Conservation (phyloP, 306 rosid genomes). For the Datisca glomerata region DNA sequence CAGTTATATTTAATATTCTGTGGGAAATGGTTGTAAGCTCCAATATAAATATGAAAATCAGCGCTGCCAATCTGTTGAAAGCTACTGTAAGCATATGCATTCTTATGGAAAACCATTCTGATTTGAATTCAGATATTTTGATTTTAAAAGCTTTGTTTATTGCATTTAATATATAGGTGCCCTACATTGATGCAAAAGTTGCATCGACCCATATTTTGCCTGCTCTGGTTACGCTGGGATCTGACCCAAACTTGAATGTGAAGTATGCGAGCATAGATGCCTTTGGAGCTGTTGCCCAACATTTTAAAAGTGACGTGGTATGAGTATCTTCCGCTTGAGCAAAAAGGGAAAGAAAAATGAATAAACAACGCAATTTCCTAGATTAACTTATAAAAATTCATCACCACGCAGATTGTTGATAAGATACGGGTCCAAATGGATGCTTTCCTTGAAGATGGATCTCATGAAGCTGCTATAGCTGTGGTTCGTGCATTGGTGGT, state of each 20-base stretch:
- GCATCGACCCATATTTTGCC: conserved; percentile 91
- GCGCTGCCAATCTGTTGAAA: conserved; percentile 77
- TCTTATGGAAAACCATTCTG: conserved; percentile 13
- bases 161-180: conserved; percentile 39
- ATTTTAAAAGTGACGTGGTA: conserved; percentile 80
- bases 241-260: conserved; percentile 78
- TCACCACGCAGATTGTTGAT: conserved; percentile 65
- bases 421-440: conserved; percentile 98
- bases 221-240: conserved; percentile 88
- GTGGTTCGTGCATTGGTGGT: conserved; percentile 86
- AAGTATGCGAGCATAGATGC: conserved; percentile 95
- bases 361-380: conserved; percentile 12
- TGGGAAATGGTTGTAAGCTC: conserved; percentile 99
- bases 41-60: conserved; percentile 58
- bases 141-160: conserved; percentile 13
- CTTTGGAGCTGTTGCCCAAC: conserved; percentile 92
- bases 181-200: conserved; percentile 78
- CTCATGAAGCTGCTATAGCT: conserved; percentile 88
- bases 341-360: conserved; percentile 9
- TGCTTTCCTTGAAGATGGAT: conserved; percentile 98
- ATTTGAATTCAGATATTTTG: conserved; percentile 16
- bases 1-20: conserved; percentile 62
- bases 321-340: conserved; percentile 16
- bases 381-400: conserved; percentile 17
- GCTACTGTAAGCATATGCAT: conserved; percentile 48